These are phyloP conservation scores for Podospora fimiseda DNA, from an alignment of 495 filamentous ascomycete species.

Conservation along the genomic window DNA sequence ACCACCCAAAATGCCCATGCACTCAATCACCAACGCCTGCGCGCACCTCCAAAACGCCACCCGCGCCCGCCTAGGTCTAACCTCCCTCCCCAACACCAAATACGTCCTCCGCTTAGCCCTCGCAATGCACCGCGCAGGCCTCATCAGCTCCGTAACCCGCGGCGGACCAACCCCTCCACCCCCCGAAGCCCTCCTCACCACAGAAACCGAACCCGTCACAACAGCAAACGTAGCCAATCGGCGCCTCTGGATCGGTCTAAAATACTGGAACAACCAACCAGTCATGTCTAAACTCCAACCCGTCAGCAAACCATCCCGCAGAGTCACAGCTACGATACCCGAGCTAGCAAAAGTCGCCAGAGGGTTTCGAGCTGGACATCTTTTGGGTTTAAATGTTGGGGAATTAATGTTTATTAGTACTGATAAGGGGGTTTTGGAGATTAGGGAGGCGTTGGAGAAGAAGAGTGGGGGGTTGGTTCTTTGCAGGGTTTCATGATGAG, in stretches of 20 bases:
- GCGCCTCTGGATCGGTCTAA: slow-evolving; percentile 85
- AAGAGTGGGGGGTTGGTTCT: slow-evolving; percentile 78
- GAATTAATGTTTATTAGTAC: slow-evolving; percentile 80
- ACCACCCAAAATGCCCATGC: slow-evolving; percentile 69
- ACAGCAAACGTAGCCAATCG: slow-evolving; percentile 69
- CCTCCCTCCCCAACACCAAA: slow-evolving; percentile 76
- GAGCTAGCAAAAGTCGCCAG: slow-evolving; percentile 57
- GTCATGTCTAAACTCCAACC: slow-evolving; percentile 66
- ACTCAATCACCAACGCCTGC: slow-evolving; percentile 71
- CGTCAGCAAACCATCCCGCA: slow-evolving; percentile 70
- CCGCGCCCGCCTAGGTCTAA: slow-evolving; percentile 76
- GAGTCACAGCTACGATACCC: slow-evolving; percentile 56
- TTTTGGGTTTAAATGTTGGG: slow-evolving; percentile 71
- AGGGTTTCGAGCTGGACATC: slow-evolving; percentile 56
- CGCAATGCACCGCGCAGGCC: slow-evolving; percentile 74
- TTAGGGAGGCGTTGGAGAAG: slow-evolving; percentile 78
- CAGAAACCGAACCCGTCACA: slow-evolving; percentile 58
- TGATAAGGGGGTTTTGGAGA: slow-evolving; percentile 74
- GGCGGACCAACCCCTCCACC: slow-evolving; percentile 63
- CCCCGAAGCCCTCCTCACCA: slow-evolving; percentile 43
- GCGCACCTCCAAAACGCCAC: slow-evolving; percentile 93
- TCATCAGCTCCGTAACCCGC: slow-evolving; percentile 75
- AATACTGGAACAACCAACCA: slow-evolving; percentile 85
- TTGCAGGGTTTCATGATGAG: slow-evolving; percentile 56
- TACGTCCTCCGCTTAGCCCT: slow-evolving; percentile 71